Conservation (phyloP, 2,329 filamentous ascomycete species). For the Hirsutella minnesotensis region DNA sequence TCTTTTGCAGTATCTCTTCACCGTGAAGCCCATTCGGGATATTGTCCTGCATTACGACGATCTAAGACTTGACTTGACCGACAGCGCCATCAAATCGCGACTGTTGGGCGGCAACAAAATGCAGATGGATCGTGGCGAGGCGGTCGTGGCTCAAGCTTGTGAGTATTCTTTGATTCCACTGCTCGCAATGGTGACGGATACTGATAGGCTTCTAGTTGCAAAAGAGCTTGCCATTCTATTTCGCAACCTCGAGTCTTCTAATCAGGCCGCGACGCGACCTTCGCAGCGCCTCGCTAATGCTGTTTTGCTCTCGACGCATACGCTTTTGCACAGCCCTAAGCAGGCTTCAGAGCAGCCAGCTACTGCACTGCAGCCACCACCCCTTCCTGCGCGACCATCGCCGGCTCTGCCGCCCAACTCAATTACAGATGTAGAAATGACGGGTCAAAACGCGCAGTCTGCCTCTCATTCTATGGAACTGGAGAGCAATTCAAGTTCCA, state of each 20-base stretch:
- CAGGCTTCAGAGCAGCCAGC: slow-evolving; percentile 8
- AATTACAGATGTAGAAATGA: slow-evolving; percentile 21
- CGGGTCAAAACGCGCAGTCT: slow-evolving; percentile 19
- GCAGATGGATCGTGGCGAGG: slow-evolving; percentile 40
- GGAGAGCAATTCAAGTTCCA: slow-evolving; percentile 36
- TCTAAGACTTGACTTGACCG: slow-evolving; percentile 55
- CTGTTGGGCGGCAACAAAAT: slow-evolving; percentile 58
- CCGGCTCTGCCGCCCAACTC: slow-evolving; percentile 21
- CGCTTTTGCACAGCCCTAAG: slow-evolving; percentile 21
- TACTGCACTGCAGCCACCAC: slow-evolving; percentile 25
- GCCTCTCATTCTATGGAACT: slow-evolving; percentile 22
- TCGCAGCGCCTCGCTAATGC: slow-evolving; percentile 69
- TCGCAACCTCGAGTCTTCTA: slow-evolving; percentile 52
- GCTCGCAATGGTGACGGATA: too few relatives aligned
- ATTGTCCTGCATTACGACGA: slow-evolving; percentile 67
- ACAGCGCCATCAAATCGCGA: slow-evolving; percentile 51
- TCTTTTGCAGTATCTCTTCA: slow-evolving; percentile 89
- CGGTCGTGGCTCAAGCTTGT: slow-evolving; percentile 63
- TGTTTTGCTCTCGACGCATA: slow-evolving; percentile 50
- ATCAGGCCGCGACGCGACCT: slow-evolving; percentile 52
- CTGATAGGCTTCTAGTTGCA: slow-evolving; percentile 46
- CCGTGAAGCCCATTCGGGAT: slow-evolving; percentile 67
- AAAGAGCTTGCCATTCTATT: slow-evolving; percentile 62
- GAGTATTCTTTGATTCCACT: slow-evolving; percentile 22
- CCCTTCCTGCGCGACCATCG: slow-evolving; percentile 36